Base-by-base conservation (phyloP, 2,329 filamentous ascomycete species). In the Penicillium crustosum region DNA sequence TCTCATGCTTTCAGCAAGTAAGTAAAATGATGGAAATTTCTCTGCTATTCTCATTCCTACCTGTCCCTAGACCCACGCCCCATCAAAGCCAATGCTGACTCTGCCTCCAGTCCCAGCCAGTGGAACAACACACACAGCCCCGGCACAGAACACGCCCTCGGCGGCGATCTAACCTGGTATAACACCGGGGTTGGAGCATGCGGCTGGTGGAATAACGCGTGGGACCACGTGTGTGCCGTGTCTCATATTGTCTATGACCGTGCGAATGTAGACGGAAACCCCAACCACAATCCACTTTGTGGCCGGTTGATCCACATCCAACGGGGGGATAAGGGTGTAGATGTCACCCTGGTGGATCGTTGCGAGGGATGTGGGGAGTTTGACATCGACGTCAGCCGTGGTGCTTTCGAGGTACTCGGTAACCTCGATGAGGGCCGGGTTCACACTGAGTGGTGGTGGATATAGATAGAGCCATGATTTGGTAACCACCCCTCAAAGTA, bases 81-180 rank as follows among this genome's bases (percentile, higher is more conserved):
- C 1, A 45, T 29, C 17, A 10, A 35, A 9, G 15, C 2, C 2
- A 4, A 35, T 48, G 15, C 31, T 48, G 12, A 48, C 5, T 33
- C 19, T 35, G 15, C 8, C 10, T 8, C 3, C 4, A 49, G 33
- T 6, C 17, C 13, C 2, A 31, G n/a, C 23, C 17, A 23, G 4
- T 12, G 10, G 19, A 54, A 54, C n/a, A 39, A n/a, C 10, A 54
- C 33, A 33, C 6, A 31, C 6, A 19, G 4, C 7, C 67, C 41
- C 64, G 82, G 55, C 77, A 78, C 12, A 77, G 80, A 1, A 79
- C n/a, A 53, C 81, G 0, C 85, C 83, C 66, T 81, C 76, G 47
- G 23, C 4, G 88, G 87, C 52, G 86, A 90, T 49, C 71, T 90
- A 50, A 91, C 88, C 0, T 93, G 86, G 76, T 93, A 89, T 71